These are phyloP conservation scores for Puya raimondii DNA, from an alignment of 176 grass and related monocot species.

Conservation along the genomic window DNA sequence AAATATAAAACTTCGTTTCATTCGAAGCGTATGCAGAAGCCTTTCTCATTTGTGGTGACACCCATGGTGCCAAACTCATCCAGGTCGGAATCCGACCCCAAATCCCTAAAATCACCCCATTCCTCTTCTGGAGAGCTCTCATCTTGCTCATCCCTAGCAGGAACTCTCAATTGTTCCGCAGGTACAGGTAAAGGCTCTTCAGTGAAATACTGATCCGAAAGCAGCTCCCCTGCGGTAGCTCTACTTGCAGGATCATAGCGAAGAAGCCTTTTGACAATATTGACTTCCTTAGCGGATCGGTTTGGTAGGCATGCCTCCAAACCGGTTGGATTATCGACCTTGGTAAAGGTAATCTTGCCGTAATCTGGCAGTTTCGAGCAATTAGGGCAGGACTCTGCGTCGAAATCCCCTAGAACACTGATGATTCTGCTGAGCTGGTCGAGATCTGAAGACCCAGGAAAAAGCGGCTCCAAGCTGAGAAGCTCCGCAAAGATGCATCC, in stretches of 20 bases:
- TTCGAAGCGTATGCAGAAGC: conserved; percentile 24
- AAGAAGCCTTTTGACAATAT: conserved; percentile 49
- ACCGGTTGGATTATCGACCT: conserved; percentile 47
- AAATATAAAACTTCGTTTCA: background rate
- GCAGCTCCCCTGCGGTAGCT: conserved; percentile 37
- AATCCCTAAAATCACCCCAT: conserved; percentile 46
- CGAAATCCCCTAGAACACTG: conserved; percentile 56
- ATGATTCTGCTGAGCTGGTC: conserved; percentile 91
- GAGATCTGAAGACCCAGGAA: conserved; percentile 80
- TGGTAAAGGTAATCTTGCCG: conserved; percentile 64
- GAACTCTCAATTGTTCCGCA: conserved; percentile 46
- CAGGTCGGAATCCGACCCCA: conserved; percentile 35
- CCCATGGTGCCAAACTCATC: conserved; percentile 71
- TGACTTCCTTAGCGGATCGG: conserved; percentile 51
- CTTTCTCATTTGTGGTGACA: conserved; percentile 46
- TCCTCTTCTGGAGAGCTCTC: conserved; percentile 40
- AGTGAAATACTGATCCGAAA: conserved; percentile 52
- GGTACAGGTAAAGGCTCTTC: conserved; percentile 60
- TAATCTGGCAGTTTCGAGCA: conserved; percentile 81
- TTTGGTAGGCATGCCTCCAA: conserved; percentile 59
- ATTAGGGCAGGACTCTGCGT: conserved; percentile 58
- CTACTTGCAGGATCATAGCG: conserved; percentile 54
- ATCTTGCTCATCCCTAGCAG: conserved; percentile 30
- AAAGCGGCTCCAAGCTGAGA: conserved; percentile 49
- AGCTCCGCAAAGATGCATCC: conserved; percentile 88